A percentile compares a stretch with the other conserved stretches of the same genome.
Conservation (phyloP, 106 monocot genomes). For the Vanilla planifolia region DNA sequence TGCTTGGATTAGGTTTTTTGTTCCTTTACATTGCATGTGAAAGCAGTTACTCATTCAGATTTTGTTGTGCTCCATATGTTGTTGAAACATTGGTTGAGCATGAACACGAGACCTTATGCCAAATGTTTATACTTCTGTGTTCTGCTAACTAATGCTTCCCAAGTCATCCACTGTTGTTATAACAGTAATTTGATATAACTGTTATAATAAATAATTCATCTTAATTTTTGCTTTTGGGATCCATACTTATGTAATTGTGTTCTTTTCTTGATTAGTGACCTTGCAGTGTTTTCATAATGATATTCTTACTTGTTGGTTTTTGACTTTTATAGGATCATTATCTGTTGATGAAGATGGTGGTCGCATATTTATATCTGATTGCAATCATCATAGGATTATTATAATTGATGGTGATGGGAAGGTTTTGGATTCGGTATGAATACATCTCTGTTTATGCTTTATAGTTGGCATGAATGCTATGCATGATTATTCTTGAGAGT, state of each 20-base stretch:
- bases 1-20: no score
- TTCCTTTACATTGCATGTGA: no score
- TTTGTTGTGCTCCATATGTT: no score
- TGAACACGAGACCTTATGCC: no score
- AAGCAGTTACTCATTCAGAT: no score
- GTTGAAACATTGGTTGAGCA: no score
- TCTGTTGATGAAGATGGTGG: constrained; percentile 76
- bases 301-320: neutral
- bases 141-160: no score
- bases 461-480: neutral
- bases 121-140: no score
- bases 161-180: no score
- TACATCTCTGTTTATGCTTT: constrained; percentile 2
- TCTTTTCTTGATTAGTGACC: neutral
- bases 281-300: neutral
- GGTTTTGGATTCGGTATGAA: constrained; percentile 72
- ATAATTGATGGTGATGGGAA: constrained; percentile 56
- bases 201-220: no score
- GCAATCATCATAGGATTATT: constrained; percentile 84
- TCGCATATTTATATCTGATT: constrained; percentile 80
- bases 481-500: neutral
- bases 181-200: no score
- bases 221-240: no score
- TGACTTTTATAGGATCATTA: constrained; percentile 43
- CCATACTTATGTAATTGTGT: neutral